Evolutionary conservation across 2,329 filamentous ascomycete species (phyloP).

Genomic region (Talaromyces sp.): DNA sequence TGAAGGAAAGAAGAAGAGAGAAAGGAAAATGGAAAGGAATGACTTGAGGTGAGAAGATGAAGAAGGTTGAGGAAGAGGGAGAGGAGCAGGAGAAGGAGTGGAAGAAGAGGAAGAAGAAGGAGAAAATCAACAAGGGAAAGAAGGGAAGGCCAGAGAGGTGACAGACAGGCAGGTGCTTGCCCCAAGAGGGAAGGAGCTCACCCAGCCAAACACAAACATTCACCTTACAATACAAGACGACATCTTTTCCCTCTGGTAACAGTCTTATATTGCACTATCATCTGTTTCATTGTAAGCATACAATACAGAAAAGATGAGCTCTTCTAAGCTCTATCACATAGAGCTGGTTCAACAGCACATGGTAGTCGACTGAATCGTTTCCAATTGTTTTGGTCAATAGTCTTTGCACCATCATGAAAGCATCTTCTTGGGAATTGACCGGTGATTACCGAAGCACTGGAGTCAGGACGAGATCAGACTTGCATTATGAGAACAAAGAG

Average conservation of each 20-base stretch:
- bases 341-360: background rate
- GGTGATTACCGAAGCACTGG: background rate
- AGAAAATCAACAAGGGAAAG: background rate
- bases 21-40: background rate
- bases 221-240: background rate
- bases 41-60: background rate
- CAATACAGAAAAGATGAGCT: background rate
- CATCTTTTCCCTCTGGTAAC: background rate
- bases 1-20: slow-evolving; percentile 5
- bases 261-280: background rate
- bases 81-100: too few relatives aligned
- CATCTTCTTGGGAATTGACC: background rate
- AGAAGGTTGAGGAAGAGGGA: background rate
- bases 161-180: background rate
- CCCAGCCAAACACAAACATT: background rate
- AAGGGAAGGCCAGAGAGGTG: background rate
- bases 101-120: background rate
- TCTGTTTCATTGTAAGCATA: background rate
- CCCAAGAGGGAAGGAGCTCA: background rate
- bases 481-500: background rate
- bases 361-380: background rate
- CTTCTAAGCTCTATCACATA: background rate
- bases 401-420: background rate
- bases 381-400: background rate
- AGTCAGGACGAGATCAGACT: background rate